Evolutionary conservation across 306 rosid genomes (phyloP).

Genomic region (Vigna trinervia): DNA sequence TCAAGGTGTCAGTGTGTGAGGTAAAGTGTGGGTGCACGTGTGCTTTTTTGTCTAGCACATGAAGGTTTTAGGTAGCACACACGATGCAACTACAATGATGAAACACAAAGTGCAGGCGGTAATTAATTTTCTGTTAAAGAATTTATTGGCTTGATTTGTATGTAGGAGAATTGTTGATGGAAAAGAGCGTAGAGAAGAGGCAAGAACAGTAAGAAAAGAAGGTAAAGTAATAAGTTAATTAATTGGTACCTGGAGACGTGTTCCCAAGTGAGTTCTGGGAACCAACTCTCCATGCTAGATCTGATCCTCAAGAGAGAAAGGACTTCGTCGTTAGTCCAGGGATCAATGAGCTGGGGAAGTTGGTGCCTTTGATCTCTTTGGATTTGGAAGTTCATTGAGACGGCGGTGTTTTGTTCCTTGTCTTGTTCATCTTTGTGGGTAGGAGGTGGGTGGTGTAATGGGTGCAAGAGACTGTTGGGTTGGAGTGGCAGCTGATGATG

Average conservation of each 20-base stretch:
- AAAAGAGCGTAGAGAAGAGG: not conserved
- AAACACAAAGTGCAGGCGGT: constrained; percentile 26
- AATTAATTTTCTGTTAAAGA: not conserved
- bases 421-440: constrained; percentile 44
- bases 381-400: constrained; percentile 49
- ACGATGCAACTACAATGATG: constrained; percentile 23
- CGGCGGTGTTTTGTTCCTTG: constrained; percentile 24
- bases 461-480: constrained; percentile 54
- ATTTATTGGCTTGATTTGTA: not conserved
- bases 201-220: not conserved
- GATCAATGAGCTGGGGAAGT: constrained; percentile 38
- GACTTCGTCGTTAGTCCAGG: constrained; percentile 81
- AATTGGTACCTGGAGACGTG: constrained; percentile 71
- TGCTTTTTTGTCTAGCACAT: constrained; percentile 52
- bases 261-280: constrained; percentile 91
- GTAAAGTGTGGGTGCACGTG: constrained; percentile 53
- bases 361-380: constrained; percentile 48
- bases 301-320: constrained; percentile 82
- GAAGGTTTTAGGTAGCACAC: constrained; percentile 24
- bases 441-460: constrained; percentile 51
- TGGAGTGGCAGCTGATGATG: constrained; percentile 43
- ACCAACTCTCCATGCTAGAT: constrained; percentile 85
- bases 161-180: not conserved
- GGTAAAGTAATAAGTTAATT: too few species aligned
- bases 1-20: constrained; percentile 44